A percentile compares a stretch with the other conserved stretches of the same genome.
These are phyloP conservation scores for Ceratobasidium sp. DNA, from an alignment of 1,284 basidiomycete genomes.

Conservation along the genomic window DNA sequence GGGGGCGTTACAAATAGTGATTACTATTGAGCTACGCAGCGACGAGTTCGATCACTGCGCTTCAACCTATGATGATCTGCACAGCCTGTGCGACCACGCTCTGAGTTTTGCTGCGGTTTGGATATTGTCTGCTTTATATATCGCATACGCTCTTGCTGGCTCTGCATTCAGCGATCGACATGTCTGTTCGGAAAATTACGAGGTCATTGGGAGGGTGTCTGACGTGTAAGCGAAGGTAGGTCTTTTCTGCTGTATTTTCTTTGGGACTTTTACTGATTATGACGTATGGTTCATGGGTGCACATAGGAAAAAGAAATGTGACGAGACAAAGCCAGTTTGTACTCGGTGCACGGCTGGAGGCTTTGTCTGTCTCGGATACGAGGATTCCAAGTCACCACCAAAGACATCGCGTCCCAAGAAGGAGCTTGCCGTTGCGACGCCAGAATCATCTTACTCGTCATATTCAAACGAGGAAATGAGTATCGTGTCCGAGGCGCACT, in stretches of 20 bases:
- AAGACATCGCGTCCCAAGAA: too few species aligned
- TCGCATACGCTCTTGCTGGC: too few species aligned
- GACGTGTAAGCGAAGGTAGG: conserved; percentile 10
- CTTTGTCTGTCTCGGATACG: conserved; percentile 10
- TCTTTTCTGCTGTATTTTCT: background rate
- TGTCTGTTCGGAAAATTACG: too few species aligned
- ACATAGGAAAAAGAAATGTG: conserved; percentile 34
- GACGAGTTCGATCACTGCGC: too few species aligned
- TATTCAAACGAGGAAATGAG: background rate
- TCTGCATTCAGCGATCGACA: too few species aligned
- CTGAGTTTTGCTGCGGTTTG: too few species aligned
- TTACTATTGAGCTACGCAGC: too few species aligned
- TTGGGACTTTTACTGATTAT: background rate
- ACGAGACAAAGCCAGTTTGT: conserved; percentile 6
- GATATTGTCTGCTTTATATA: too few species aligned
- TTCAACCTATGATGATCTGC: too few species aligned
- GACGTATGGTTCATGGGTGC: background rate
- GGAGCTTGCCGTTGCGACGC: background rate
- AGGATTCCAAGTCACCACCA: background rate
- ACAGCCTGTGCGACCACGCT: too few species aligned
- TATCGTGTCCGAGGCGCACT: background rate
- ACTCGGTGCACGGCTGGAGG: background rate
- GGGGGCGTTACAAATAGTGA: too few species aligned
- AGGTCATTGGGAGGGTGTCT: background rate
- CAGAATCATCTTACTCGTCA: background rate